Base-by-base conservation (phyloP, 257 asterid species). In the Plantago major region DNA sequence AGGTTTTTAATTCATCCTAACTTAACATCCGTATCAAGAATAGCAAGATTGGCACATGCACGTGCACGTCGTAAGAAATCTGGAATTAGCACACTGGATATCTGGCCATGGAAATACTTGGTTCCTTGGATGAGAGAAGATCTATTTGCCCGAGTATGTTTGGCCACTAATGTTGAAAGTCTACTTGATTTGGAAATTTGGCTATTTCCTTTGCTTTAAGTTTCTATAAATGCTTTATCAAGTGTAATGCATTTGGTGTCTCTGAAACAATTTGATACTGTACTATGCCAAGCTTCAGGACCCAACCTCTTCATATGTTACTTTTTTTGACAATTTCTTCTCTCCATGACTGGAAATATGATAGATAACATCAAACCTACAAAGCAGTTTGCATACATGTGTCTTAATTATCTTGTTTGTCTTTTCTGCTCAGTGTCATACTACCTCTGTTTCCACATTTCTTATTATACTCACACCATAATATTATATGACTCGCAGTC, bases 101-200 rank as follows among this genome's bases (percentile, higher is more conserved):
- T 93, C 73, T 93, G 99, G 99, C 99, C 99, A 7, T 93, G 99
- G 99, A 93, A 85, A 72, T 87, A 85, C 76, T 76, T 93, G 82
- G 97, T 93, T 77, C 99, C 99, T 55, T 89, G 97, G 96, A 93
- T 93, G 95, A 87, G 95, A 73, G 94, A 89, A 81, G 99, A 93
- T 74, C 76, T 93, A 60, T 93, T 89, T 80, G 87, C 91, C 72
- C 88, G 97, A 71, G 99, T 93, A 89, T 56, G 91, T 65, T 71
- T 61, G 18, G 17, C 57, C 61, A 40, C 71, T 69, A 11, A 43
- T 55, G 7, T 71, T 50, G 9, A 55, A 45, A 44, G 55, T 16
- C 63, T 66, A 54, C 48, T 62, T 55, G 40, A 11, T 11, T 48
- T 55, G 64, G 46, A 37, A 19, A 44, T 45, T 62, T 62, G 43